Evolutionary conservation across 1,284 basidiomycete genomes (phyloP).

Genomic region (Tylopilus orsonianus): DNA sequence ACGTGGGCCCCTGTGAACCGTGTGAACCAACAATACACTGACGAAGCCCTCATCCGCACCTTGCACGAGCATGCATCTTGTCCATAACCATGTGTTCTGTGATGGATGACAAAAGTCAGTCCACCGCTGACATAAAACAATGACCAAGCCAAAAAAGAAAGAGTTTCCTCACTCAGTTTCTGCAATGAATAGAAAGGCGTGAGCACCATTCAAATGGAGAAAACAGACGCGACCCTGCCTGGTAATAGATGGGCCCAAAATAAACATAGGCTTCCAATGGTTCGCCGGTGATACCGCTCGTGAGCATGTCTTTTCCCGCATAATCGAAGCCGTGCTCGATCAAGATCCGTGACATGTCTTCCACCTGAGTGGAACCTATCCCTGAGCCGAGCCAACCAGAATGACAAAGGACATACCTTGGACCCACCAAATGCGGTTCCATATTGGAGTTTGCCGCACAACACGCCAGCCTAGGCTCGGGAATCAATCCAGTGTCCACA

Average conservation of each 20-base stretch:
- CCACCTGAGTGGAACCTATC: conserved; percentile 57
- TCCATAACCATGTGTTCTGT: conserved; percentile 97
- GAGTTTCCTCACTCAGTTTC: conserved; percentile 70
- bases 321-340: conserved; percentile 97
- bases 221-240: conserved; percentile 47
- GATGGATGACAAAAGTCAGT: conserved; percentile 20
- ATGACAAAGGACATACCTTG: conserved; percentile 54
- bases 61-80: conserved; percentile 99
- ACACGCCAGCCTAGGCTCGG: conserved; percentile 72
- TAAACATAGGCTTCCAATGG: conserved; percentile 96
- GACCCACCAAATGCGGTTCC: conserved; percentile 97
- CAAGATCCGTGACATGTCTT: conserved; percentile 96
- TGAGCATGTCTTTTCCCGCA: conserved; percentile 97
- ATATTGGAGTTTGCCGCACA: conserved; percentile 86
- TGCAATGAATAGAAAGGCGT: conserved; percentile 34
- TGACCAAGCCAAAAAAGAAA: neutral
- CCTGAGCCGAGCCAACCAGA: conserved; percentile 14
- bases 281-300: conserved; percentile 97
- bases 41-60: conserved; percentile 45
- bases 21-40: conserved; percentile 10
- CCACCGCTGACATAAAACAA: conserved; percentile 14
- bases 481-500: neutral
- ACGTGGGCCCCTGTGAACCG: conserved; percentile 75
- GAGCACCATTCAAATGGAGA: conserved; percentile 9
- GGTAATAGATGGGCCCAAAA: conserved; percentile 99